Evolutionary conservation across 2,329 filamentous ascomycete species (phyloP), one percentile per base, ranked within the genome.

Genomic region (Daldinia sp.): DNA sequence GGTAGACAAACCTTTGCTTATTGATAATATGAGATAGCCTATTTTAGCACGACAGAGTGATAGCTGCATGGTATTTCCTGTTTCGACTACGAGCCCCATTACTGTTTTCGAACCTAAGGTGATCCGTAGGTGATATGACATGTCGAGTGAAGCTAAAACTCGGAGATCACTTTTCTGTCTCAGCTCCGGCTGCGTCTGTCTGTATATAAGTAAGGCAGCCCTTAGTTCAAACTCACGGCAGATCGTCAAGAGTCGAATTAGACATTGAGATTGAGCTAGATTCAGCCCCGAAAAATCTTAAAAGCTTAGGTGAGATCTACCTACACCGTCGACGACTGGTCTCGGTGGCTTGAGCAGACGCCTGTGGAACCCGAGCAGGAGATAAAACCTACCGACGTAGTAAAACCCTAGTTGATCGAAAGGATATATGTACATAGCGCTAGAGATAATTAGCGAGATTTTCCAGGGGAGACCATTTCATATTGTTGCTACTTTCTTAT

Each of bases 281-380:
- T 66, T 49, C 53, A 58, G 39, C 57, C 60, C 51, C 55, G 55
- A 30, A 13, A 23, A 19, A n/a, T n/a, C 45, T 30, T 43, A 17
- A 49, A 29, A 25, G 27, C 53, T 45, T 53, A 60, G 60, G 53
- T 63, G 57, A 58, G 64, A 64, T 66, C 61, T 39, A 58, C 58
- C 58, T 43, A 39, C 30, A 19, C 21, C 32, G 41, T 43, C 21
- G 51, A 59, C 30, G 17, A 43, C 39, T 58, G 48, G 41, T 23
- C 37, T 43, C n/a, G 37, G 13, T 23, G 21, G 59, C 63, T 55
- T 56, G 41, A 51, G 51, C 41, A 25, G 39, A 56, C 50, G 27
- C 45, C 25, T 49, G 17, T 19, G 29, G 45, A 19, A 21, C 25
- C 45, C 9, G 15, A 41, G 37, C 4, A 11, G 10, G 2, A 13